phyloP scores from a whole-genome alignment of 768 basidiomycete genomes.

The Crassisporium funariophilum region DNA sequence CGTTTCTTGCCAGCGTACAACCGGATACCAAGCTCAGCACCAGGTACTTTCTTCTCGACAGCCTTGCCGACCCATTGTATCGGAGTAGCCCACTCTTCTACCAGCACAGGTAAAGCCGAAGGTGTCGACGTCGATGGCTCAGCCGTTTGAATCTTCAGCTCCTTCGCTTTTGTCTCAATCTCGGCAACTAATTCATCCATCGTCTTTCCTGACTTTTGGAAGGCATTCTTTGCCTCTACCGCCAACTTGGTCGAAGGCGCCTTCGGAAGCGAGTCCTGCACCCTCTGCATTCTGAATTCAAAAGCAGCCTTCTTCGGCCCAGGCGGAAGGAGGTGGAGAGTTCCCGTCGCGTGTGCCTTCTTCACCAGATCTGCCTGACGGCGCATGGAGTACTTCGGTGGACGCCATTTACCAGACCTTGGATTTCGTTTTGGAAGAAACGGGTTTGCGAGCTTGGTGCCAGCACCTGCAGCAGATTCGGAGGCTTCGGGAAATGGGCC shows the following conservation, averaged over 20 bases:
- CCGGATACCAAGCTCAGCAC: slow-evolving; percentile 58
- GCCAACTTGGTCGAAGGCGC: slow-evolving; percentile 14
- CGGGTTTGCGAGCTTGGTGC: slow-evolving; percentile 56
- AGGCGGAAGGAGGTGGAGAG: slow-evolving; percentile 64
- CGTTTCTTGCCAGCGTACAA: slow-evolving; percentile 76
- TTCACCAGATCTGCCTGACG: slow-evolving; percentile 81
- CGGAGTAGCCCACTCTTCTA: slow-evolving; percentile 29
- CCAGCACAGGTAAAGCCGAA: no score
- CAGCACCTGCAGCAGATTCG: slow-evolving; percentile 10
- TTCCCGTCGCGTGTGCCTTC: slow-evolving; percentile 56
- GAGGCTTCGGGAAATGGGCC: slow-evolving; percentile 38
- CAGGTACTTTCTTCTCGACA: slow-evolving; percentile 42
- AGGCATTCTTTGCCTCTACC: slow-evolving; percentile 1
- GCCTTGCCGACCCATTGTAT: slow-evolving; percentile 50
- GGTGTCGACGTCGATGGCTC: no score
- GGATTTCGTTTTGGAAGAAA: slow-evolving; percentile 68
- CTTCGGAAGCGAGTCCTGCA: slow-evolving; percentile 11
- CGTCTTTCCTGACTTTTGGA: neutral
- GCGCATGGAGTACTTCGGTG: slow-evolving; percentile 71
- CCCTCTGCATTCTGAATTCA: slow-evolving; percentile 20
- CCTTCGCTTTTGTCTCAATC: neutral
- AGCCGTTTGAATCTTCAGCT: no score
- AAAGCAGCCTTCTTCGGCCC: slow-evolving; percentile 54
- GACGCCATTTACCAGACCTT: slow-evolving; percentile 64
- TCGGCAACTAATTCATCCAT: neutral